phyloP scores from a whole-genome alignment of 495 filamentous ascomycete genomes.

The Daldinia childiae region DNA sequence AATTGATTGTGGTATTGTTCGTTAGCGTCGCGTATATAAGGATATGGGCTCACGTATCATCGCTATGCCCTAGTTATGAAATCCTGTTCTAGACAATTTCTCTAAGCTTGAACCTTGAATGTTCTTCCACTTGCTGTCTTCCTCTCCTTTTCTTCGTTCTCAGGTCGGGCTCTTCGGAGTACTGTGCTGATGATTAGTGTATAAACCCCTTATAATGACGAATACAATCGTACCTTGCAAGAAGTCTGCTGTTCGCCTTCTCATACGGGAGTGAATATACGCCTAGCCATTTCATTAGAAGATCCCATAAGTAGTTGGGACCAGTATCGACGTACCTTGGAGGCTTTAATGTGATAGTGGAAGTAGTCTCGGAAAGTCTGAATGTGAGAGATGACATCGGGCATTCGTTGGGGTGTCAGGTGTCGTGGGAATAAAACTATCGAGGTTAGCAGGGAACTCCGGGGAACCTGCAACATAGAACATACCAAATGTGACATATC shows the following conservation, averaged over 20 bases:
- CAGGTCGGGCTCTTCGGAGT: constrained; percentile 87
- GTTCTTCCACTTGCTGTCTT: constrained; percentile 97
- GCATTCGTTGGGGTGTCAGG: constrained; percentile 85
- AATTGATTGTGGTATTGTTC: constrained; percentile 26
- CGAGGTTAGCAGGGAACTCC: constrained; percentile 28
- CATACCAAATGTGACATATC: constrained; percentile 97
- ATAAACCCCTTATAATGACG: constrained; percentile 42
- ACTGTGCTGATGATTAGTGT: constrained; percentile 59
- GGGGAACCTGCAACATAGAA: background rate
- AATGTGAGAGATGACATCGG: constrained; percentile 96
- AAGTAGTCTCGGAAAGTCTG: constrained; percentile 99
- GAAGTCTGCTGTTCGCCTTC: constrained; percentile 95
- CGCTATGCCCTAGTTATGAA: background rate
- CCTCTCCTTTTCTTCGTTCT: constrained; percentile 95
- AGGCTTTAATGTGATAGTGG: constrained; percentile 99
- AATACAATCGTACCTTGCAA: constrained; percentile 75
- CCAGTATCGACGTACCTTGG: constrained; percentile 68
- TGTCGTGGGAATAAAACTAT: constrained; percentile 95
- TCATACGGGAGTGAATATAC: constrained; percentile 98
- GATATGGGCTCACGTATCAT: constrained; percentile 4
- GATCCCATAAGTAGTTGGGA: background rate
- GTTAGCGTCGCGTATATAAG: constrained; percentile 11
- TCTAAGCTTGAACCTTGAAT: constrained; percentile 72
- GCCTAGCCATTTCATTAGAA: constrained; percentile 62
- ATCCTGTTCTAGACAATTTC: background rate